Percentiles rank a stretch among this genome's conserved stretches.
These are phyloP conservation scores for Rhodotorula toruloides DNA, from an alignment of 768 basidiomycete species.

Conservation along the genomic window DNA sequence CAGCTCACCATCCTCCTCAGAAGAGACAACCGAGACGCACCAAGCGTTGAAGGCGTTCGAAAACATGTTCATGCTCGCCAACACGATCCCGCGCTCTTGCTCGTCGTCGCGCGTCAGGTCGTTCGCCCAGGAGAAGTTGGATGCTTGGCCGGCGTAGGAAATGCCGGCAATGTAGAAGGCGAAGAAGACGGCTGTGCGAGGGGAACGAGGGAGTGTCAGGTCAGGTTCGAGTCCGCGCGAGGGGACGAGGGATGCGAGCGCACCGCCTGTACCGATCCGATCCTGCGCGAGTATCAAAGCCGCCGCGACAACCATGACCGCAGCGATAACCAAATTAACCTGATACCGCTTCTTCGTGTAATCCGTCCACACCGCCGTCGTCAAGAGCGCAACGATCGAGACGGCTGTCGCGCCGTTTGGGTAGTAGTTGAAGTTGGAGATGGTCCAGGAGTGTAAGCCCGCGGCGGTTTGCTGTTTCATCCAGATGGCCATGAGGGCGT, in stretches of 20 bases:
- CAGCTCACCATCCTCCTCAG: background rate
- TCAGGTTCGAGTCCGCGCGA: background rate
- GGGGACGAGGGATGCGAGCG: background rate
- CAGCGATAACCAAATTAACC: constrained; percentile 61
- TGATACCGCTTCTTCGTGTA: constrained; percentile 55
- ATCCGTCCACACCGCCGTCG: constrained; percentile 58
- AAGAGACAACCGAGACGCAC: background rate
- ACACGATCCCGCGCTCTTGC: constrained; percentile 63
- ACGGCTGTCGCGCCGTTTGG: constrained; percentile 40
- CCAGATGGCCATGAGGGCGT: constrained; percentile 14
- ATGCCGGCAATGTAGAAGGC: constrained; percentile 59
- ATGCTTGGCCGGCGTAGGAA: constrained; percentile 67
- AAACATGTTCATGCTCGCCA: constrained; percentile 64
- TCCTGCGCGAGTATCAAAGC: constrained; percentile 49
- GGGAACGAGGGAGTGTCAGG: background rate
- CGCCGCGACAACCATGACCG: constrained; percentile 61
- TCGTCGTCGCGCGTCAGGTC: constrained; percentile 67
- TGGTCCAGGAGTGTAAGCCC: constrained; percentile 25
- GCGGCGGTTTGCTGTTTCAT: constrained; percentile 38
- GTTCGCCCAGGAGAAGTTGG: constrained; percentile 59
- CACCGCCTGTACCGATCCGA: constrained; percentile 43
- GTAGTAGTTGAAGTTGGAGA: constrained; percentile 41
- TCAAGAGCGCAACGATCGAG: constrained; percentile 33
- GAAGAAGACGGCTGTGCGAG: constrained; percentile 58
- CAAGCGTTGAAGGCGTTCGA: background rate